Conservation (phyloP, 139 green algal genomes). For the Micractinium sp. region DNA sequence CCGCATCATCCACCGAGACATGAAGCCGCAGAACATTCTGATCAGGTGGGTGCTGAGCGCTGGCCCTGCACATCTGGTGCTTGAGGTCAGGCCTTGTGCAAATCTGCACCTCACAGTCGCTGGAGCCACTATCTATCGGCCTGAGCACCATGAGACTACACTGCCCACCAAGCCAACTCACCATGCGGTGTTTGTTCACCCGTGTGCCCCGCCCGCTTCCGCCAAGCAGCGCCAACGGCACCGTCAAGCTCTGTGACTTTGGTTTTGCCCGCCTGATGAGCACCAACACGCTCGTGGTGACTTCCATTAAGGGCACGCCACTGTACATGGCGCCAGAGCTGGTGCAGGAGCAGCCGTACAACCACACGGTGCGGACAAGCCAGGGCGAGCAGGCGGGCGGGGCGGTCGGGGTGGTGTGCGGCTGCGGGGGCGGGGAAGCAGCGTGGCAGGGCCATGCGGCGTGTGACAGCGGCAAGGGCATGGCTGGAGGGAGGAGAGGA, state of each 20-base stretch:
- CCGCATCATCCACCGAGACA: constrained; percentile 93
- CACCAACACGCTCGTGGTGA: constrained; percentile 92
- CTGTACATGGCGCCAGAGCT: constrained; percentile 99
- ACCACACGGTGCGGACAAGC: constrained; percentile 73
- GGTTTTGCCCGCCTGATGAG: constrained; percentile 92
- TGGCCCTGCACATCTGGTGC: too few relatives aligned
- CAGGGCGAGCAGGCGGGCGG: neutral
- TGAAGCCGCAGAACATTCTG: constrained; percentile 96
- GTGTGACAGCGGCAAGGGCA: neutral
- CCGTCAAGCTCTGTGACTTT: constrained; percentile 94
- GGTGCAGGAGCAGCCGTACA: constrained; percentile 98
- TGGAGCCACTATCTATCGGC: too few relatives aligned
- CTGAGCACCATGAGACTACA: too few relatives aligned
- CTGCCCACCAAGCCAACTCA: too few relatives aligned
- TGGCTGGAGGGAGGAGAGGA: neutral
- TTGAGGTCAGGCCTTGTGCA: too few relatives aligned
- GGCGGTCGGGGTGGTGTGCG: too few relatives aligned
- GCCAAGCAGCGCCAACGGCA: constrained; percentile 45
- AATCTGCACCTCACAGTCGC: too few relatives aligned
- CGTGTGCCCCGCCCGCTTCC: neutral
- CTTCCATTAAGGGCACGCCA: constrained; percentile 96
- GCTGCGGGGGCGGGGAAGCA: neutral
- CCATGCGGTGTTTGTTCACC: too few relatives aligned
- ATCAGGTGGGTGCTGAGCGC: constrained; percentile 47
- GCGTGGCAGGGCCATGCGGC: neutral